Conservation (phyloP, 2,329 filamentous ascomycete genomes). For the Diaporthe australafricana region DNA sequence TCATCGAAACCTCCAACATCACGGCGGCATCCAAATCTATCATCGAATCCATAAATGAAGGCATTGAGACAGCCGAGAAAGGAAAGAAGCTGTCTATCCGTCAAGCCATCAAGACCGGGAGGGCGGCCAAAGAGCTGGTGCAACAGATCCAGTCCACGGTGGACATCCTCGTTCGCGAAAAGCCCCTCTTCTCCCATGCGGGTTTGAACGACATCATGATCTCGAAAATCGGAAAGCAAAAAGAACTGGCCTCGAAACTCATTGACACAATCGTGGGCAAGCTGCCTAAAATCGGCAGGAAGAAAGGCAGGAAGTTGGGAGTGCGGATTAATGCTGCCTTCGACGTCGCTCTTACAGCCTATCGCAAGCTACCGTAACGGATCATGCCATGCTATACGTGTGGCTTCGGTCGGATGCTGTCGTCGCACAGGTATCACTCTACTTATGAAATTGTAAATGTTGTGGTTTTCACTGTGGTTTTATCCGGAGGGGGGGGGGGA, state of each 20-base stretch:
- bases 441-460: too few relatives aligned
- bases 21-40: constrained; percentile 51
- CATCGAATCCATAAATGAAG: constrained; percentile 51
- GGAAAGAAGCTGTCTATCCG: constrained; percentile 49
- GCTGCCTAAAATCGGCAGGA: constrained; percentile 49
- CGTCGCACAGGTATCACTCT: too few relatives aligned
- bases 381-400: background rate
- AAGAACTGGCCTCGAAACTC: constrained; percentile 52
- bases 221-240: constrained; percentile 53
- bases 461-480: too few relatives aligned
- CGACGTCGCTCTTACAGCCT: constrained; percentile 48
- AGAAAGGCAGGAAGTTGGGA: constrained; percentile 48
- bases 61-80: constrained; percentile 48
- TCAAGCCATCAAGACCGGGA: constrained; percentile 52
- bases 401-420: background rate
- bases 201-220: constrained; percentile 55
- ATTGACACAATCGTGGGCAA: constrained; percentile 52
- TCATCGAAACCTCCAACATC: constrained; percentile 53
- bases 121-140: constrained; percentile 49
- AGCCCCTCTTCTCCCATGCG: constrained; percentile 56
- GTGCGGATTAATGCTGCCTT: constrained; percentile 53
- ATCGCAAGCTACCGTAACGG: background rate
- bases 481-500: too few relatives aligned
- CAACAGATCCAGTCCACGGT: constrained; percentile 51
- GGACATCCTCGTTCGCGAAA: constrained; percentile 48